A percentile compares a stretch with the other conserved stretches of the same genome.
These are phyloP conservation scores for Corchorus olitorius DNA, from an alignment of 345 rosid species.

Conservation along the genomic window DNA sequence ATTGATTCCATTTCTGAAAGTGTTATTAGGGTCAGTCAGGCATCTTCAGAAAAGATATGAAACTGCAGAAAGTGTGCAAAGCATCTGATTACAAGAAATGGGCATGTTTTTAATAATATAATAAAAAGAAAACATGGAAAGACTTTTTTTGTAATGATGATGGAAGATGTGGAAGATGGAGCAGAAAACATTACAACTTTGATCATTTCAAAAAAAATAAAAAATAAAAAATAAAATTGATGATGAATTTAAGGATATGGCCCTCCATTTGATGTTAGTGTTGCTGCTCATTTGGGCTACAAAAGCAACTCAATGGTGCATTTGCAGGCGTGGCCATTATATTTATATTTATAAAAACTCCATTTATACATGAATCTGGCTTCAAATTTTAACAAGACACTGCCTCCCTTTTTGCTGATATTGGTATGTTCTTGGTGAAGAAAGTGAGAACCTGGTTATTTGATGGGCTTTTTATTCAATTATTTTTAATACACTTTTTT, in stretches of 20 bases:
- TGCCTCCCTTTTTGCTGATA: background rate
- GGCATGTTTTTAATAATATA: slow-evolving; percentile 16
- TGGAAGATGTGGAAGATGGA: slow-evolving; percentile 8
- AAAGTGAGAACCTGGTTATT: background rate
- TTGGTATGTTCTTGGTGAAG: background rate
- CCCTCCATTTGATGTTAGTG: slow-evolving; percentile 16
- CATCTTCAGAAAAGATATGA: slow-evolving; percentile 8
- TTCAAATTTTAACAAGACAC: background rate
- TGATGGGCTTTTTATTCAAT: no score
- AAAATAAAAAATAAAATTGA: no score
- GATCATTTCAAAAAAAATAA: background rate
- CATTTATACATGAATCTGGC: background rate
- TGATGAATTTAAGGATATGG: slow-evolving; percentile 4
- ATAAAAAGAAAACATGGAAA: background rate
- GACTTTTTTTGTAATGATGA: slow-evolving; percentile 11
- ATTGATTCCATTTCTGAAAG: slow-evolving; percentile 7
- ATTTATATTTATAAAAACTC: background rate
- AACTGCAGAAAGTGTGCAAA: slow-evolving; percentile 16
- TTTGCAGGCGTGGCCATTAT: slow-evolving; percentile 30
- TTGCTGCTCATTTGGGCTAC: slow-evolving; percentile 17
- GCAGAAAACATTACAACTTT: background rate
- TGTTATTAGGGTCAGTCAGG: background rate
- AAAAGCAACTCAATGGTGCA: slow-evolving; percentile 17
- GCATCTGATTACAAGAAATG: background rate
- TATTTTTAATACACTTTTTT: background rate